Percentiles rank a stretch among this genome's conserved stretches.
Evolutionary conservation across 768 basidiomycete genomes (phyloP).

Genomic region (Termitomyces eurrhizus): DNA sequence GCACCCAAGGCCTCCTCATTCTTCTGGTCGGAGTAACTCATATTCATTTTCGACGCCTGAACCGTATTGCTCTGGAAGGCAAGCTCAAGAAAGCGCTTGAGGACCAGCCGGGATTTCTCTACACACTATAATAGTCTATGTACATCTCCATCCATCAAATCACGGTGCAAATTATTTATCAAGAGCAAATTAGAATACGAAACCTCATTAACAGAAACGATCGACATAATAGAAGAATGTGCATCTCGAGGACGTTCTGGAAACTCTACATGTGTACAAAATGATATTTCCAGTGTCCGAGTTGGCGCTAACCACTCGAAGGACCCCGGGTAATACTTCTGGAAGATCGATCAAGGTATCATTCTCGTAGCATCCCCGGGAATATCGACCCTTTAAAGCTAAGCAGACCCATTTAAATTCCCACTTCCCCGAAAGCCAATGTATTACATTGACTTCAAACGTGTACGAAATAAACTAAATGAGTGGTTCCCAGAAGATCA

Average conservation of each 20-base stretch:
- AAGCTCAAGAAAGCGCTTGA: constrained; percentile 29
- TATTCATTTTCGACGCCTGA: constrained; percentile 32
- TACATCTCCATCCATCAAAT: neutral
- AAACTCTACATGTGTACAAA: neutral
- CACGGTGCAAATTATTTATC: neutral
- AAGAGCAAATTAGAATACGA: neutral
- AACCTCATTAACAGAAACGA: neutral
- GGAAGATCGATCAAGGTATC: neutral
- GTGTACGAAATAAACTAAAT: neutral
- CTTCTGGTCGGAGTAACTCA: constrained; percentile 29
- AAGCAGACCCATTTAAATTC: neutral
- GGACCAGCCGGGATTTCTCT: constrained; percentile 33
- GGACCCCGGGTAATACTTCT: neutral
- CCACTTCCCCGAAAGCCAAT: neutral
- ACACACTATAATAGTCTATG: constrained; percentile 27
- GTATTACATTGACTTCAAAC: neutral
- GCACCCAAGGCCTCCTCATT: constrained; percentile 35
- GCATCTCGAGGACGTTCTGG: neutral
- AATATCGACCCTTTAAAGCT: neutral
- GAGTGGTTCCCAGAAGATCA: neutral
- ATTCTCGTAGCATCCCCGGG: neutral
- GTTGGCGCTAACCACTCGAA: neutral
- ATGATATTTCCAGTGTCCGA: neutral
- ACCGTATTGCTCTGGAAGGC: constrained; percentile 31
- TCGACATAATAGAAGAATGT: neutral